Evolutionary conservation across 345 rosid genomes (phyloP), one percentile per base, ranked within the genome.

Genomic region (Hevea brasiliensis): DNA sequence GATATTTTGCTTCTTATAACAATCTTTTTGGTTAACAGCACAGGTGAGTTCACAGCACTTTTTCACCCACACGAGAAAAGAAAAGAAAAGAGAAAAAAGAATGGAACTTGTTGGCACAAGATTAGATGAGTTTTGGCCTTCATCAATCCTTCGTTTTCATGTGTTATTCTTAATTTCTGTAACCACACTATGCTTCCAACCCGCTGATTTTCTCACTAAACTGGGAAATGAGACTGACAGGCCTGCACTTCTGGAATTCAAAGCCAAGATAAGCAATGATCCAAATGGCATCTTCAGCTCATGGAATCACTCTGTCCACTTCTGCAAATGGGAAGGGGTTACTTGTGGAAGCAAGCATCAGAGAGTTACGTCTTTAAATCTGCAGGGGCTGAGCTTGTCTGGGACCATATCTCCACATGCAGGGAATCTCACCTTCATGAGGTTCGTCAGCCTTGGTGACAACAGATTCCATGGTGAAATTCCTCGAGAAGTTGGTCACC

Each of bases 341-440:
- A 61, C 45, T 6, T 61, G 65, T 14, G 41, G 47, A 21, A 23
- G 18, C 24, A 62, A 62, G 18, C 24, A 62, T 62, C 45, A n/a
- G 48, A 62, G 66, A 62, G 66, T 62, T 20, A 8, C 7, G 20
- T 62, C 66, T 20, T 26, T 62, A 9, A 9, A 8, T 13, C 27
- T 62, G 1, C 26, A 18, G 3, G 24, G 26, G 13, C 14, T 6
- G 44, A 40, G 66, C 4, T 37, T 62, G 47, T 35, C 13, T 1
- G 66, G 66, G 11, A 37, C 66, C 10, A 35, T 40, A 35, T 62
- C 66, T 37, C 26, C 44, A 18, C 40, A 0, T 7, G 20, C 40
- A 35, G 24, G 24, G 47, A 62, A 62, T 11, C 66, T 62, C 44
- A 62, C 66, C 26, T 62, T 62, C 66, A 37, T 62, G 20, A 37